These are phyloP conservation scores for Xylariaceae sp. DNA, from an alignment of 2,329 filamentous ascomycete species.

Conservation along the genomic window DNA sequence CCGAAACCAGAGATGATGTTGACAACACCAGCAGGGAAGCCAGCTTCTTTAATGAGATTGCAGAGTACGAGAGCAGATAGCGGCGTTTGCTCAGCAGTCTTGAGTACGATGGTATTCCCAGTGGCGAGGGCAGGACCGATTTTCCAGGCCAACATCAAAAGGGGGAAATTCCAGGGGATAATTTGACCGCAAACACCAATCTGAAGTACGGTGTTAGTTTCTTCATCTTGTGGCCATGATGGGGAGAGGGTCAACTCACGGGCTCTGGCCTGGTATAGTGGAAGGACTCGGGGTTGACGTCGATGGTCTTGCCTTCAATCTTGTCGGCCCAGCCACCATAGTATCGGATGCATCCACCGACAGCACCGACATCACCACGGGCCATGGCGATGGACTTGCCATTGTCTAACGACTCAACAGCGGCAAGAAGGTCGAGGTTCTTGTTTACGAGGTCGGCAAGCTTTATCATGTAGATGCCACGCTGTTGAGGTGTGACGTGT, in stretches of 20 bases:
- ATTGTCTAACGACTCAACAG: constrained; percentile 84
- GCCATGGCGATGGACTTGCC: constrained; percentile 77
- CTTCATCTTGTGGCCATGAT: neutral
- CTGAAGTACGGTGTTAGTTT: constrained; percentile 17
- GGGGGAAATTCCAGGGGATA: constrained; percentile 85
- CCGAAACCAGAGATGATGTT: constrained; percentile 78
- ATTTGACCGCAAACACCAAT: constrained; percentile 66
- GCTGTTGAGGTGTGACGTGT: constrained; percentile 63
- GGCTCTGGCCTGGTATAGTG: constrained; percentile 81
- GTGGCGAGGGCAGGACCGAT: constrained; percentile 68
- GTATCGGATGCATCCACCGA: constrained; percentile 72
- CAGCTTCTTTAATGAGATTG: constrained; percentile 67
- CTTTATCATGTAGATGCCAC: constrained; percentile 66
- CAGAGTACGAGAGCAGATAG: constrained; percentile 64
- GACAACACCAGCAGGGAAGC: constrained; percentile 73
- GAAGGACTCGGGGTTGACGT: constrained; percentile 73
- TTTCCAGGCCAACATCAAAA: constrained; percentile 83
- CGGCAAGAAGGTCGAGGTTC: constrained; percentile 70
- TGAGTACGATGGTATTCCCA: constrained; percentile 69
- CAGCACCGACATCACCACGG: constrained; percentile 67
- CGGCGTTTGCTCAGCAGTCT: constrained; percentile 74
- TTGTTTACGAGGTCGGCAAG: constrained; percentile 78
- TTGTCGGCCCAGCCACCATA: constrained; percentile 92
- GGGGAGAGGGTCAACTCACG: constrained; percentile 34
- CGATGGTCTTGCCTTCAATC: constrained; percentile 81